These are phyloP conservation scores for Gynostemma pentaphyllum DNA, from an alignment of 306 rosid genomes.

Conservation along the genomic window DNA sequence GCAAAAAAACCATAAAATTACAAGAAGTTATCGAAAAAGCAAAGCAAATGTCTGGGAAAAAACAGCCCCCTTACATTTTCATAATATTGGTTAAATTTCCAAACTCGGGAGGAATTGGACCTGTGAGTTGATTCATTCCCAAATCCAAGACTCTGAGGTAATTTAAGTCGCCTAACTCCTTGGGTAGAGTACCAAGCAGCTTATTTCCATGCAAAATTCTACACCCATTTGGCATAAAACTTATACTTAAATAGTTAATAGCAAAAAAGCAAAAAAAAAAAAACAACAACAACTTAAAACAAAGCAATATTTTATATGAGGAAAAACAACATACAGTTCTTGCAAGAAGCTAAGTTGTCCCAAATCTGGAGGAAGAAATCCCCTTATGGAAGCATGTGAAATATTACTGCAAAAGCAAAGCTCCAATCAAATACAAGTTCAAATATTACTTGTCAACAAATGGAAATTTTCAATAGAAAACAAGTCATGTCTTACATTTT, in stretches of 20 bases:
- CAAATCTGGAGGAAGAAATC: constrained; percentile 76
- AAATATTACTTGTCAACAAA: background rate
- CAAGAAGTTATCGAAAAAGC: background rate
- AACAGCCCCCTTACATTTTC: constrained; percentile 44
- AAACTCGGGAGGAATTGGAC: constrained; percentile 79
- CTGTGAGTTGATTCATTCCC: constrained; percentile 73
- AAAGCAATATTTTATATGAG: background rate
- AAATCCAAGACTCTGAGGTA: constrained; percentile 66
- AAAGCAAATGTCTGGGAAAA: constrained; percentile 12
- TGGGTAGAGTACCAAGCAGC: constrained; percentile 67
- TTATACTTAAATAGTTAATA: constrained; percentile 17
- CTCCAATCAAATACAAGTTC: background rate
- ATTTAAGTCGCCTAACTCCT: constrained; percentile 57
- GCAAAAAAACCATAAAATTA: constrained; percentile 4
- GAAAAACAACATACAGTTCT: constrained; percentile 51
- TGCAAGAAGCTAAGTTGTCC: constrained; percentile 58
- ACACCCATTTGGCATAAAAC: constrained; percentile 15
- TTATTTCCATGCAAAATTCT: constrained; percentile 71
- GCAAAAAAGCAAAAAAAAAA: background rate
- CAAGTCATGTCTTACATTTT: constrained; percentile 52
- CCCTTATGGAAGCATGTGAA: constrained; percentile 58
- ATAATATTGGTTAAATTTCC: constrained; percentile 47
- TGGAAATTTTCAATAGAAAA: background rate
- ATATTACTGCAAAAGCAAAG: constrained; percentile 47
- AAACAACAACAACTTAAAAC: background rate